Conservation (phyloP, 371 early-diverging fungal genomes). For the Lichtheimia ornata region DNA sequence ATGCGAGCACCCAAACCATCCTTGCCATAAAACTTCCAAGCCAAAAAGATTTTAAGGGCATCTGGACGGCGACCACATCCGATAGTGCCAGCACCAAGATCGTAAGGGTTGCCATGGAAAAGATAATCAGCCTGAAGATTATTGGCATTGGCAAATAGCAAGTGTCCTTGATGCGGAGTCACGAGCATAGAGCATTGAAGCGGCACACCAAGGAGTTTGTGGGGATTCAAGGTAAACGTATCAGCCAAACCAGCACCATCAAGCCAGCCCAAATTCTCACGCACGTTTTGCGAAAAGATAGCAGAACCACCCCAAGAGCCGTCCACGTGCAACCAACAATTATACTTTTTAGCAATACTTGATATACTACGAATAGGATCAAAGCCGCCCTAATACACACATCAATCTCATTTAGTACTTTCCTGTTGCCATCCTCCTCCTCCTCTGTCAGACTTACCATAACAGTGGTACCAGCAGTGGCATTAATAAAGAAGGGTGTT, state of each 20-base stretch:
- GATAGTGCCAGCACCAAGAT: slow-evolving; percentile 81
- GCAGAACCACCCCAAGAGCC: slow-evolving; percentile 87
- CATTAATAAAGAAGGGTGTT: slow-evolving; percentile 83
- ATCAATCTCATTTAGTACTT: background rate
- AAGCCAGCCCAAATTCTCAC: slow-evolving; percentile 45
- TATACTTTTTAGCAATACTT: slow-evolving; percentile 58
- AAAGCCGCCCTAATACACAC: slow-evolving; percentile 65
- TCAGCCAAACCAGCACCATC: slow-evolving; percentile 65
- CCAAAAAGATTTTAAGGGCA: slow-evolving; percentile 80
- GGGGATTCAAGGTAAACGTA: slow-evolving; percentile 82
- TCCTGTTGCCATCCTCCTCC: background rate
- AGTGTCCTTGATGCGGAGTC: slow-evolving; percentile 51
- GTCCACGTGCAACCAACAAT: slow-evolving; percentile 86
- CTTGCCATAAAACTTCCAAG: slow-evolving; percentile 80
- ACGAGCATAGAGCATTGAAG: slow-evolving; percentile 82
- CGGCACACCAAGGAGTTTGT: slow-evolving; percentile 86
- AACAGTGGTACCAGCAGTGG: slow-evolving; percentile 89
- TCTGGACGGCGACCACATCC: slow-evolving; percentile 89
- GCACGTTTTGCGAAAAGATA: slow-evolving; percentile 54
- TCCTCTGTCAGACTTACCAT: slow-evolving; percentile 37
- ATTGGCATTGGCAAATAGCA: slow-evolving; percentile 60
- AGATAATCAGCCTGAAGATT: slow-evolving; percentile 71
- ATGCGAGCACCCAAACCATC: slow-evolving; percentile 54
- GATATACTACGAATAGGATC: slow-evolving; percentile 72
- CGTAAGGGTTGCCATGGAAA: slow-evolving; percentile 74